Evolutionary conservation across 2,329 filamentous ascomycete species (phyloP), one percentile per base, ranked within the genome.

Genomic region (Fusarium luffae): DNA sequence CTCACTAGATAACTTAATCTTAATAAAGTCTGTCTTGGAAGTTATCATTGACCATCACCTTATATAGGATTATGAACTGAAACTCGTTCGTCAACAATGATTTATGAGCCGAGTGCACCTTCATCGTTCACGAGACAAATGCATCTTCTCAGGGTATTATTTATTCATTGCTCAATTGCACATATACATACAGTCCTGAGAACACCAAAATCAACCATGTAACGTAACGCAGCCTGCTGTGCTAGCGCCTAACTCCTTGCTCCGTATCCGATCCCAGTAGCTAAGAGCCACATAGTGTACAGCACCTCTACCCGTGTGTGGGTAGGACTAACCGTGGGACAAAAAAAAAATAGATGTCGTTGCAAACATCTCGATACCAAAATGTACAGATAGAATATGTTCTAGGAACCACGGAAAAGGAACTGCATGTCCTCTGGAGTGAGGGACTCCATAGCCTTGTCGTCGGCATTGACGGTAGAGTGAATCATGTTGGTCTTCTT

Each of bases 401-500:
- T 44, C n/a, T 68, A 86, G 41, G 67, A 79, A 54, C 94, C 94
- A 37, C 94, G 89, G 87, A 99, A 99, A 70, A 99, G 84, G 81
- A 99, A 99, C 80, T 97, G 93, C 87, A 99, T 92, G 77, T 99
- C 96, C 79, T 95, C 92, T 0, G 93, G 90, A 16, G 90, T 97
- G 66, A 99, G 83, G 59, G 94, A 95, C 78, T 98, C 93, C 88
- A 98, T 93, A 0, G 95, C 93, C 47, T 92, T 80, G 74, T 96
- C 91, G 77, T 98, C 95, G 44, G 93, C 92, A 79, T 98, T 98
- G 79, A 99, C 94, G 0, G 96, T 99, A 28, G 94, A 94, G 74
- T 95, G 93, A 77, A 99, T 99, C 93, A 99, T 95, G 77, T 92
- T 95, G 1, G 95, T 94, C 83, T 99, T 99, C 88, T 99, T 99